Evolutionary conservation across 2,329 filamentous ascomycete species (phyloP).

Genomic region (Neopestalotiopsis sp.): DNA sequence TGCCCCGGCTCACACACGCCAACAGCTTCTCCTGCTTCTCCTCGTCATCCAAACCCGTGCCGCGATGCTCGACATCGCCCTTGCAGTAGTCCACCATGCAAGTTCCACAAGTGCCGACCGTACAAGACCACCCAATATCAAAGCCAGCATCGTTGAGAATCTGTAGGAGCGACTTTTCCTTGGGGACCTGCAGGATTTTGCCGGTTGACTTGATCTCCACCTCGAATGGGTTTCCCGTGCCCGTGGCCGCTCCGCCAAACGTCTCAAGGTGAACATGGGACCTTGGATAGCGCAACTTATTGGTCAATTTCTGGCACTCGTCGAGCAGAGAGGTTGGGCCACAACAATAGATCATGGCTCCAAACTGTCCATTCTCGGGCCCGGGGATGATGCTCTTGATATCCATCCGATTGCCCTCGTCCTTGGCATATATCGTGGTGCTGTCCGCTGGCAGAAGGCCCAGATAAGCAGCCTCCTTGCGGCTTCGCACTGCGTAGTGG

Average conservation of each 20-base stretch:
- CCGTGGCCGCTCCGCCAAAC: conserved; percentile 32
- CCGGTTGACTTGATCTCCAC: conserved; percentile 32
- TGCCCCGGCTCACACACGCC: conserved; percentile 38
- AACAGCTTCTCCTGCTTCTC: conserved; percentile 34
- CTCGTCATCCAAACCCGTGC: conserved; percentile 35
- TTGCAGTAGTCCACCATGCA: conserved; percentile 37
- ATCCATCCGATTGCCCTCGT: conserved; percentile 30
- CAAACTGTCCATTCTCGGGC: conserved; percentile 27
- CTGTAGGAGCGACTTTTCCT: conserved; percentile 37
- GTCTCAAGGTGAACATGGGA: conserved; percentile 35
- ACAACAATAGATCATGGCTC: conserved; percentile 39
- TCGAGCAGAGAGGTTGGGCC: conserved; percentile 33
- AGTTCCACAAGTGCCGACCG: conserved; percentile 37
- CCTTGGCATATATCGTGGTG: conserved; percentile 34
- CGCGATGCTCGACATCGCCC: conserved; percentile 34
- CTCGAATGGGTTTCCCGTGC: conserved; percentile 38
- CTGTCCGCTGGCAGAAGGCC: conserved; percentile 28
- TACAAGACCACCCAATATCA: conserved; percentile 38
- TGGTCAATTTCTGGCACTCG: conserved; percentile 27
- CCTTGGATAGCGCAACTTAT: conserved; percentile 30
- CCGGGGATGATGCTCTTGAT: conserved; percentile 44
- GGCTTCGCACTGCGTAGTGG: conserved; percentile 37
- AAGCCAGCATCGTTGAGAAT: conserved; percentile 39
- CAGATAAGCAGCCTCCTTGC: conserved; percentile 35
- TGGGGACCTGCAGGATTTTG: conserved; percentile 32